phyloP scores from a whole-genome alignment of 2,329 filamentous ascomycete genomes.

The Cryphonectria radicalis region DNA sequence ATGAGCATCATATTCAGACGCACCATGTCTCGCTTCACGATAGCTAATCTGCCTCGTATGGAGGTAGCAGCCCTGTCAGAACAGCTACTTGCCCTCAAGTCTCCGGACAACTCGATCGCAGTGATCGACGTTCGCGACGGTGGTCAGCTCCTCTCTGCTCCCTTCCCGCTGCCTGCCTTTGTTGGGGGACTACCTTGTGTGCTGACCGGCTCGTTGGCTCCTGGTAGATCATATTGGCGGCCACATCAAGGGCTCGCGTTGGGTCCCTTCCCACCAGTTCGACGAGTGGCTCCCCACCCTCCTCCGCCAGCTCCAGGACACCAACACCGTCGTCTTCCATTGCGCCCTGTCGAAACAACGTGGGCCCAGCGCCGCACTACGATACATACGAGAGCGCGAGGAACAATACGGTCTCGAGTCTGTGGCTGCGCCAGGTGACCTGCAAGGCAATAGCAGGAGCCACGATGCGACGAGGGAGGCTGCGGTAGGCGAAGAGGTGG shows the following conservation, averaged over 20 bases:
- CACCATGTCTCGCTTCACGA: constrained; percentile 34
- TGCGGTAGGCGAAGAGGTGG: constrained; percentile 30
- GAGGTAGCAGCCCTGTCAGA: constrained; percentile 70
- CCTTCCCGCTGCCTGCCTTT: neutral
- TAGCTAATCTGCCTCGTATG: constrained; percentile 69
- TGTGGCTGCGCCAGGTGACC: constrained; percentile 29
- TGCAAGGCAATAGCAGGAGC: constrained; percentile 12
- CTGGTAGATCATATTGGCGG: constrained; percentile 83
- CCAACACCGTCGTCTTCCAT: constrained; percentile 89
- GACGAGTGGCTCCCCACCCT: constrained; percentile 81
- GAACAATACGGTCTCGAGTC: constrained; percentile 42
- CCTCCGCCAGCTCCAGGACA: constrained; percentile 74
- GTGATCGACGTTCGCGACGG: constrained; percentile 90
- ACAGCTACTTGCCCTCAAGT: constrained; percentile 59
- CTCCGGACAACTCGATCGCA: constrained; percentile 57
- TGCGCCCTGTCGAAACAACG: constrained; percentile 91
- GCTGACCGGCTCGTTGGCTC: constrained; percentile 6
- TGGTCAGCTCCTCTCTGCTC: constrained; percentile 49
- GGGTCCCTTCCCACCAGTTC: constrained; percentile 74
- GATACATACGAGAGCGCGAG: constrained; percentile 75
- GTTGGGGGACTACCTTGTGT: neutral
- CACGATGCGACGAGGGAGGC: constrained; percentile 34
- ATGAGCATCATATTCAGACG: constrained; percentile 25
- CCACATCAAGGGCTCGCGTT: constrained; percentile 78
- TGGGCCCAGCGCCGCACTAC: constrained; percentile 81